Conservation (phyloP, 2,329 filamentous ascomycete species). For the Fusarium poae region DNA sequence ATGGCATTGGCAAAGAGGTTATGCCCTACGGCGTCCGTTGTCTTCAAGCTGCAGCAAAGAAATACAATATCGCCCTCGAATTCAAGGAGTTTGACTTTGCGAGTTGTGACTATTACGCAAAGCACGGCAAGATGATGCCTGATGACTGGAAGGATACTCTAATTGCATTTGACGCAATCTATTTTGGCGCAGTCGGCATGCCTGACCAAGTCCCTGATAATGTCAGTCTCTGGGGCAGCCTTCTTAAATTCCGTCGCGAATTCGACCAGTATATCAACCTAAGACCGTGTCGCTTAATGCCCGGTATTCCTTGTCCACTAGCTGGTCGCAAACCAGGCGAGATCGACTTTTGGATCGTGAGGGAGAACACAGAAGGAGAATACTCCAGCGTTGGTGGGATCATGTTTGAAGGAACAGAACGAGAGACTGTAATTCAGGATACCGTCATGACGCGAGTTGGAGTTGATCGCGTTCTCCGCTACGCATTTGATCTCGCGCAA, state of each 20-base stretch:
- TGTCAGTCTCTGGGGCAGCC: slow-evolving; percentile 75
- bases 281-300: slow-evolving; percentile 72
- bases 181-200: slow-evolving; percentile 76
- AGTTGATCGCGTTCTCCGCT: slow-evolving; percentile 71
- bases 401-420: slow-evolving; percentile 69
- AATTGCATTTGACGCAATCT: slow-evolving; percentile 72
- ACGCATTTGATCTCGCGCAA: slow-evolving; percentile 73
- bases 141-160: slow-evolving; percentile 65
- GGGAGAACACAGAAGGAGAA: slow-evolving; percentile 77
- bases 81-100: slow-evolving; percentile 76
- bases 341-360: slow-evolving; percentile 75
- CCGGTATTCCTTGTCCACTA: slow-evolving; percentile 70
- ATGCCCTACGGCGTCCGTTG: slow-evolving; percentile 72
- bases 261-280: slow-evolving; percentile 79
- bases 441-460: slow-evolving; percentile 72
- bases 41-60: slow-evolving; percentile 64
- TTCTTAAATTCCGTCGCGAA: slow-evolving; percentile 75
- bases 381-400: slow-evolving; percentile 75
- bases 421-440: slow-evolving; percentile 73
- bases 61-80: slow-evolving; percentile 65
- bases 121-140: slow-evolving; percentile 60
- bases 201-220: slow-evolving; percentile 71
- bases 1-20: slow-evolving; percentile 78
- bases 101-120: slow-evolving; percentile 70
- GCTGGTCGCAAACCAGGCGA: slow-evolving; percentile 66